Base-by-base conservation (phyloP, 768 basidiomycete genomes). In the Panus rudis region DNA sequence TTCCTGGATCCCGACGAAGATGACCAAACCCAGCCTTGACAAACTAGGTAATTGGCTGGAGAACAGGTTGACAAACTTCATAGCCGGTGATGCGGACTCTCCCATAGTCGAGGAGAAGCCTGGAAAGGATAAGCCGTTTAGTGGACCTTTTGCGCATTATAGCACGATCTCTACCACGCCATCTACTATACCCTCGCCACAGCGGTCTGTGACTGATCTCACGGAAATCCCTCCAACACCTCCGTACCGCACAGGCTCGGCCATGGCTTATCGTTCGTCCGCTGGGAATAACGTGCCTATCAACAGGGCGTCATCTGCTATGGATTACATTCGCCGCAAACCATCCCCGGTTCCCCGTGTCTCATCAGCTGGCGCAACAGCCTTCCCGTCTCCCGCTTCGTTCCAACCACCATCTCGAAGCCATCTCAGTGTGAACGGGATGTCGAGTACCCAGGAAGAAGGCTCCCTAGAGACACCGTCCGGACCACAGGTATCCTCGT, bases 41-140 rank as follows among this genome's bases (percentile, higher is more conserved):
- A 83, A 81, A 25, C 79, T 98, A 38, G 87, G 92, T 21, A 84
- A 81, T 33, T 97, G 92, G 84, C 71, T 98, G 20, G 94, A 92
- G 63, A 85, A 88, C 11, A 78, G 86, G 14, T 78, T 99, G 56
- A 91, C 91, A 13, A 93, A 93, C 58, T 82, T 99, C 52, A 92
- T 99, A 47, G 89, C 93, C 7, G 96, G 94, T 2, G 92, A 96
- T 40, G 76, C 71, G n/a, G 85, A 85, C 28, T 59, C 66, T 8
- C 57, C 63, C 1, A 49, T 46, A 6, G 52, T 62, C 12, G 66
- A 68, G 13, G 62, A 73, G 10, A 55, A 60, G 5, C 61, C 60
- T 11, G 68, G 64, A 27, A 68, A 69, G 5, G 40, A 70, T 38
- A 68, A 66, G 24, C 60, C 70, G 14, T 71, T 70, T 52, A 63